These are phyloP conservation scores for Conoideocrella luteorostrata DNA, from an alignment of 2,329 filamentous ascomycete genomes.

Conservation along the genomic window DNA sequence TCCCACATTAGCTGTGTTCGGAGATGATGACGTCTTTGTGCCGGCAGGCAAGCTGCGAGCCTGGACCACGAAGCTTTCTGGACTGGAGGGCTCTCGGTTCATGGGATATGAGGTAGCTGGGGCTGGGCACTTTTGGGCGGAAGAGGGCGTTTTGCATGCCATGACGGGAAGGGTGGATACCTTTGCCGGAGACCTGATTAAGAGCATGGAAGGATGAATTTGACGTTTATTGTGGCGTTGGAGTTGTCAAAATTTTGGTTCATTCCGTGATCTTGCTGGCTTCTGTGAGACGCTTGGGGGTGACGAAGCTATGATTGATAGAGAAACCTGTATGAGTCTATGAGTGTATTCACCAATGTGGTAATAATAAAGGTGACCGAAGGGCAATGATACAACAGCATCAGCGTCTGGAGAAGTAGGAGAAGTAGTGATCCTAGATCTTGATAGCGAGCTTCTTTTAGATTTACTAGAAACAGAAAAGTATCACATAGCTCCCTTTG, in stretches of 20 bases:
- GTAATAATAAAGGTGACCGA: too few species aligned
- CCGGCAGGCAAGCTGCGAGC: conserved; percentile 54
- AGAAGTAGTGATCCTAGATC: too few species aligned
- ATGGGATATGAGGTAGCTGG: conserved; percentile 39
- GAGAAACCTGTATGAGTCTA: too few species aligned
- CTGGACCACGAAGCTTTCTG: conserved; percentile 56
- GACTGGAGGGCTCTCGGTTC: conserved; percentile 38
- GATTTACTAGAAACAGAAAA: too few species aligned
- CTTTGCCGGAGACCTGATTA: conserved; percentile 19
- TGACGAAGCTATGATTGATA: too few species aligned
- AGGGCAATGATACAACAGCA: too few species aligned
- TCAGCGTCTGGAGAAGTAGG: too few species aligned
- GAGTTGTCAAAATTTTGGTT: not conserved
- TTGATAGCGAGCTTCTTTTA: too few species aligned
- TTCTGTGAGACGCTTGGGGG: too few species aligned
- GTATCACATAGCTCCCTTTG: too few species aligned
- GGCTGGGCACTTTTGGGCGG: conserved; percentile 59
- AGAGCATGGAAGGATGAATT: not conserved
- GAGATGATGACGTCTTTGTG: conserved; percentile 69
- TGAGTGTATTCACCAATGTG: too few species aligned
- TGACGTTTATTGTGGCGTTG: not conserved
- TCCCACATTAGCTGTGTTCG: conserved; percentile 65
- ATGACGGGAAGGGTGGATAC: conserved; percentile 19
- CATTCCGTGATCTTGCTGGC: not conserved
- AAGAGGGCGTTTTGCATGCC: conserved; percentile 38